A percentile compares a stretch with the other conserved stretches of the same genome.
Conservation (phyloP, 2,329 filamentous ascomycete species). For the Verticillium alfalfae region DNA sequence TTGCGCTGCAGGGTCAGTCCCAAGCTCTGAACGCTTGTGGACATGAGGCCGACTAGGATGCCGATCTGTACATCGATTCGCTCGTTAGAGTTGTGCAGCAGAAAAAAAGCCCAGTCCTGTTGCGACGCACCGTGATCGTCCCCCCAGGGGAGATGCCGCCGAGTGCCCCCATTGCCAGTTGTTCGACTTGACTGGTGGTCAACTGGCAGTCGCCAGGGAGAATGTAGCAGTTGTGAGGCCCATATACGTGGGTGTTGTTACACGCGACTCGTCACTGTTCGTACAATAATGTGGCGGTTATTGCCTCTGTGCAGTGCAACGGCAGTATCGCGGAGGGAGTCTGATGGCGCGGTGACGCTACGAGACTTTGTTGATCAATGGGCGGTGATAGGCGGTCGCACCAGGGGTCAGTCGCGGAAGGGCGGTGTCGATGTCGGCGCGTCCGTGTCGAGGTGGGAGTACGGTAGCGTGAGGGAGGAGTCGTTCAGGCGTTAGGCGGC, state of each 20-base stretch:
- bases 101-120: not conserved
- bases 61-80: conserved; percentile 58
- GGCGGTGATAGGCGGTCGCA: not conserved
- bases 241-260: not conserved
- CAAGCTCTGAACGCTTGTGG: conserved; percentile 90
- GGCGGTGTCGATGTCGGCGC: not conserved
- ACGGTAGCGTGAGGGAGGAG: not conserved
- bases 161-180: conserved; percentile 61
- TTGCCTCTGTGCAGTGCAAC: not conserved
- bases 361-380: not conserved
- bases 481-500: not conserved
- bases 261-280: not conserved
- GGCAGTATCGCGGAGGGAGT: not conserved
- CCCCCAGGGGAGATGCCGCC: conserved; percentile 72
- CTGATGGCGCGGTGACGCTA: not conserved
- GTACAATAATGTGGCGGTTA: not conserved
- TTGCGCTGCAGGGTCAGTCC: conserved; percentile 95
- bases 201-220: conserved; percentile 32
- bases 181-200: conserved; percentile 31
- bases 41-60: conserved; percentile 86
- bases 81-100: conserved; percentile 11
- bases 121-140: conserved; percentile 63
- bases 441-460: not conserved
- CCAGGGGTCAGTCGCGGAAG: not conserved
- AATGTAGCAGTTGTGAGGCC: conserved; percentile 4